Base-by-base conservation (phyloP, 805 yeast species). In the Candida hungchunana region DNA sequence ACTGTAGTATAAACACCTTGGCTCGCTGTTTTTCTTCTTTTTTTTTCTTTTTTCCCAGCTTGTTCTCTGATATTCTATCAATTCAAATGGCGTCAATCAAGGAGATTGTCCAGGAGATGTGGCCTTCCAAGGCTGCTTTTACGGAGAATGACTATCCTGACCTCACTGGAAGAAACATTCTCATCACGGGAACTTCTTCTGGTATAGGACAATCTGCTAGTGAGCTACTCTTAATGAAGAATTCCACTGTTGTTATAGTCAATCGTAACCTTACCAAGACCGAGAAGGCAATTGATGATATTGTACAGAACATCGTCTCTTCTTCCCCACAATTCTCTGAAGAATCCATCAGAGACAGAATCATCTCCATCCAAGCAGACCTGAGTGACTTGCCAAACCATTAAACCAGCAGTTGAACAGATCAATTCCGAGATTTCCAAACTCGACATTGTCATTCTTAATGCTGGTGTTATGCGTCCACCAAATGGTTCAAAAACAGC, bases 401-500 rank as follows among this genome's bases (percentile, higher is more conserved):
- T 72, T 36, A 60, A 58, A 40, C 55, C 63, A 1, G 75, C 64
- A 1, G 60, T 56, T 10, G 51, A 50, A 5, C 44, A 53, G 23
- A 31, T 36, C 20, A 44, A 67, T 22, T 28, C 51, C 12, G 24
- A 33, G 10, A 40, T 47, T 18, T 59, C 61, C 15, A 37, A 43
- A 6, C 38, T 69, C 25, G 60, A 69, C 35, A 53, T 63, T 3
- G 55, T 66, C 16, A 52, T 69, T 21, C 62, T 65, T 43, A 71
- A 70, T 46, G 74, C 73, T 9, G 73, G 72, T 22, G 63, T 71
- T 4, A 64, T 66, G 68, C 39, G 35, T 7, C 66, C 67, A 3
- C 66, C 71, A 4, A 32, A 32, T 18, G 66, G 61, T 1, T 43
- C 64, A 7, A 40, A 37, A 22, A 62, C 76, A 4, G 49, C 32